Evolutionary conservation across 345 rosid genomes (phyloP), one percentile per base, ranked within the genome.

Genomic region (Salix arbutifolia): DNA sequence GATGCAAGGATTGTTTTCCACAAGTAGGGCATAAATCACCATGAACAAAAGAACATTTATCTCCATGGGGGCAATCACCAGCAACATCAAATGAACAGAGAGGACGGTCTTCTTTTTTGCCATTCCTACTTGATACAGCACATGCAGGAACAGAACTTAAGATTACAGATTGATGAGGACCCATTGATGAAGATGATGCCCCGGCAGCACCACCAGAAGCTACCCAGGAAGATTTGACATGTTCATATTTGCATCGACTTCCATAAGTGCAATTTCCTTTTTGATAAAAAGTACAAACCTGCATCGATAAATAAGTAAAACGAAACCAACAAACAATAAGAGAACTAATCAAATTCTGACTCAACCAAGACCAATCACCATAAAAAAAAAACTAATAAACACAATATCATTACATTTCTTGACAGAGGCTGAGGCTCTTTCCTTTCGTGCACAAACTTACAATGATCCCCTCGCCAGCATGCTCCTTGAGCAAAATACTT

Each of bases 231-330:
- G 85, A 71, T 53, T 83, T 90, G 52, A 81, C 84, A 73, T 93
- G 98, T 67, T 89, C 90, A 77, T 90, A 88, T 83, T 92, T 84
- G 84, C 98, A 93, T 67, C 95, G 87, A 80, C 88, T 87, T 65
- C 94, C 98, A 46, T 88, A 91, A 14, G 87, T 84, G 82, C 97
- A 93, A 30, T 83, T 75, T 30, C 98, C 95, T 83, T 90, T 93
- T 79, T 93, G 98, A 81, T 91, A 90, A 78, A 79, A 93, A 62
- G 93, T 89, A 87, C 98, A 93, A 70, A 91, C 83, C 98, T 93
- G 84, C 44, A 62, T 76, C 38, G 5, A 70, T 38, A 64, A 61
- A 61, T 42, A 11, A 62, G 21, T 66, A 69, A 65, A 16, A 12
- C 69, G 26, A 65, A 25, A 25, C 61, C 67, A 9, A 28, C 16